Base-by-base conservation (phyloP, 495 filamentous ascomycete genomes). In the Xylaria intraflava region DNA sequence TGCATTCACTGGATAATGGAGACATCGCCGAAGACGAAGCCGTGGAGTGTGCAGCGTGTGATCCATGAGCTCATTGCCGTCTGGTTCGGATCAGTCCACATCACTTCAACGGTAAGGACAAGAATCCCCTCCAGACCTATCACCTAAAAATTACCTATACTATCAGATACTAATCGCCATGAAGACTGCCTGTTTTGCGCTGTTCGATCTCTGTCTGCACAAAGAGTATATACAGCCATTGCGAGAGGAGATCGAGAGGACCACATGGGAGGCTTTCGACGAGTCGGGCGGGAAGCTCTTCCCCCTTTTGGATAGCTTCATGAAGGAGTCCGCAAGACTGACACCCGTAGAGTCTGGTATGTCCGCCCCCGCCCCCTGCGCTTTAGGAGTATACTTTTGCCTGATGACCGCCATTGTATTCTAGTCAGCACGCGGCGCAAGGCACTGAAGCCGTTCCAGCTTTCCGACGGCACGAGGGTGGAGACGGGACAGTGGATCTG, bases 1-100 rank as follows among this genome's bases (percentile, higher is more conserved):
- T 61, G 61, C 41, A 68, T 73, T 12, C 69, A 71, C 56, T 72
- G 69, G 69, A 56, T 71, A 17, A 65, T 73, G 49, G 49, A 51
- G 9, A 51, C 49, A 0, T 17, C 39, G 5, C 49, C 49, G 0
- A 19, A 16, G 1, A 20, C 23, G 14, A 43, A 43, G 4, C 49
- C 49, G 6, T 51, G 49, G 41, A 62, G 38, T 7, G 35, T 23
- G 6, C 9, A 23, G 17, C 38, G 49, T 2, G n/a, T 51, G 4
- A 23, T 51, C 7, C 49, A 51, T n/a, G 39, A 51, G 27, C 39
- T 51, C 4, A 43, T 51, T 4, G 38, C 49, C 2, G 27, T 51
- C 8, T 51, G 49, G 49, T 51, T 51, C 12, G 49, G 49, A 3
- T 51, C 49, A 6, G 49, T 51, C 0, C 49, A 51, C 19, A 23